These are phyloP conservation scores for Asclepias syriaca DNA, from an alignment of 257 asterid genomes.

Conservation along the genomic window DNA sequence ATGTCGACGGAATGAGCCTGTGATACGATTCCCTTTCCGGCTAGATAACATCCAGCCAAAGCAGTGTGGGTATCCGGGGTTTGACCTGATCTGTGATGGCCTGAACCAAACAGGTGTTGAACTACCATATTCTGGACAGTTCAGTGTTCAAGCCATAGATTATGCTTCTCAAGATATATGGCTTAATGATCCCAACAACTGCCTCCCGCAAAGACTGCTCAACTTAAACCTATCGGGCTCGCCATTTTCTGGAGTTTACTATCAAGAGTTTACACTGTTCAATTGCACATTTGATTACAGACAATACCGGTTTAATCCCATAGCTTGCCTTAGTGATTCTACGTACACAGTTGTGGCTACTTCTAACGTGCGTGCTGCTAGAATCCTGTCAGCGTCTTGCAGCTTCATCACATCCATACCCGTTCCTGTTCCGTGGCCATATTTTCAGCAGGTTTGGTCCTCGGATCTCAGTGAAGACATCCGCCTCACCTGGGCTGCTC, in stretches of 20 bases:
- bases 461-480: slow-evolving; percentile 43
- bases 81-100: slow-evolving; percentile 40
- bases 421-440: slow-evolving; percentile 50
- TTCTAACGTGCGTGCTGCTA: slow-evolving; percentile 16
- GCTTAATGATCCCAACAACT: slow-evolving; percentile 48
- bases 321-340: slow-evolving; percentile 44
- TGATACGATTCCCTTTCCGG: slow-evolving; percentile 55
- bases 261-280: slow-evolving; percentile 36
- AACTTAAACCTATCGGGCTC: slow-evolving; percentile 44
- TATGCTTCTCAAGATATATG: slow-evolving; percentile 38
- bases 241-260: slow-evolving; percentile 31
- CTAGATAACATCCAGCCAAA: slow-evolving; percentile 28
- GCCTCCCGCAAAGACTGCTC: slow-evolving; percentile 52
- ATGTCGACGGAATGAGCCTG: slow-evolving; percentile 31
- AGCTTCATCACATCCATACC: slow-evolving; percentile 26
- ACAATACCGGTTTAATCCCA: slow-evolving; percentile 22
- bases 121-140: slow-evolving; percentile 33
- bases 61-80: slow-evolving; percentile 53
- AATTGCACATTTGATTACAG: slow-evolving; percentile 38
- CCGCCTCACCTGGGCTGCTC: slow-evolving; percentile 35
- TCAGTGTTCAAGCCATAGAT: slow-evolving; percentile 36
- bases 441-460: slow-evolving; percentile 27
- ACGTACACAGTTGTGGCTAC: slow-evolving; percentile 44
- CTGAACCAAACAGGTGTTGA: slow-evolving; percentile 27
- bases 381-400: slow-evolving; percentile 32